Evolutionary conservation across 2,329 filamentous ascomycete genomes (phyloP), one percentile per base, ranked within the genome.

Genomic region (Fusarium pseudocircinatum): DNA sequence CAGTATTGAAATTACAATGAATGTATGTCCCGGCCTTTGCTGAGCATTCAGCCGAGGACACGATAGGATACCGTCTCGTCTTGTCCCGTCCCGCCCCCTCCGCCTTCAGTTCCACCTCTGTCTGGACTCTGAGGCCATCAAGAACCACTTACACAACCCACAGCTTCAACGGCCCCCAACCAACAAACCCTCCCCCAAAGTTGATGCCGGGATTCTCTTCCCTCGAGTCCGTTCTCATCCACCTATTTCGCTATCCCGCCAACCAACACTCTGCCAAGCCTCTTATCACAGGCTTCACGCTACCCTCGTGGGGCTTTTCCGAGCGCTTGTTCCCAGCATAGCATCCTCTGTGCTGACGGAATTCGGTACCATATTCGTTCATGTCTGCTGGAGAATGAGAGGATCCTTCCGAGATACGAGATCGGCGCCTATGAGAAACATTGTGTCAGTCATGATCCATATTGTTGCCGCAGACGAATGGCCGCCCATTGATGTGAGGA

Each of bases 211-310:
- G 39, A 46, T 36, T 42, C 39, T 13, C 28, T 43, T 56, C 37
- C 42, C 30, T 63, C 50, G 26, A 44, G 13, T 47, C 57, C 30
- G 32, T 52, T 32, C 36, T 60, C 59, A 20, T 46, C 39, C 53
- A 52, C 54, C 40, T 60, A 37, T 65, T 14, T 28, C 43, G 34
- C 53, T 57, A 32, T 24, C 63, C 40, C 44, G 39, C 57, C 36
- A 69, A 28, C 49, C 54, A 54, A 69, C 56, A 34, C 65, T 60
- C 56, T 39, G 47, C 54, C 59, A 49, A 54, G 62, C 42, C 49
- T 52, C 36, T n/a, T 20, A 59, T 61, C 49, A 62, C 65, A 28
- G 40, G 57, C 52, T 53, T 66, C 54, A 36, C 57, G 36, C 49
- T 58, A n/a, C 53, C 44, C 15, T 50, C 32, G 30, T 57, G 32